Evolutionary conservation across 129 eudicot genomes (phyloP).

Genomic region (Scalesia atractyloides): DNA sequence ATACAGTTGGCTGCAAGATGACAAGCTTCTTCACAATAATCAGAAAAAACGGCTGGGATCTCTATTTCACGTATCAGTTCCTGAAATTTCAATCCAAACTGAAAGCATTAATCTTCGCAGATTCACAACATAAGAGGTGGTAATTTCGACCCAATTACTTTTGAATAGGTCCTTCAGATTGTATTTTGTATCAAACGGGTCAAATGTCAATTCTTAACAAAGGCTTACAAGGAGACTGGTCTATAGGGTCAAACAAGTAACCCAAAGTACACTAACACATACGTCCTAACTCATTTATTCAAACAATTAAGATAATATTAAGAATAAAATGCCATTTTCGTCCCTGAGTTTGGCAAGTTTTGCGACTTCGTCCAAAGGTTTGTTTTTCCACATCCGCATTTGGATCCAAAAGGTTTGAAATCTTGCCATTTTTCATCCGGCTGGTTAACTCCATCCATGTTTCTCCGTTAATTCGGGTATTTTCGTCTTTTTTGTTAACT

Average conservation of each 20-base stretch:
- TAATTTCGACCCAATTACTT: neutral
- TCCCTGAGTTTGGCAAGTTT: no score
- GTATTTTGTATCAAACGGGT: neutral
- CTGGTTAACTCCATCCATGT: no score
- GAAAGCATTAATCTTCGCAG: neutral
- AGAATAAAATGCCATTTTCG: no score
- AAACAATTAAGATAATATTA: neutral
- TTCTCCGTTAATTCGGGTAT: no score
- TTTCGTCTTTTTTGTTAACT: no score
- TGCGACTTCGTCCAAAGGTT: no score
- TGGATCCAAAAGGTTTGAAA: no score
- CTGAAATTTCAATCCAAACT: conserved; percentile 38
- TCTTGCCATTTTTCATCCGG: no score
- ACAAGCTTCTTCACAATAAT: conserved; percentile 94
- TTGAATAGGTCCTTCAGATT: neutral
- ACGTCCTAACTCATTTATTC: neutral
- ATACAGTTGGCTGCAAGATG: conserved; percentile 69
- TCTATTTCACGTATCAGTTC: conserved; percentile 64
- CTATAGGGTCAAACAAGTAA: neutral
- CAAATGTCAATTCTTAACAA: neutral
- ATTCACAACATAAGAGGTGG: neutral
- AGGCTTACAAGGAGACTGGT: neutral
- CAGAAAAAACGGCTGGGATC: conserved; percentile 79
- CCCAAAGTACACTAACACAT: neutral
- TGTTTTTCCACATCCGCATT: no score